A percentile compares a stretch with the other conserved stretches of the same genome.
These are phyloP conservation scores for Spencermartinsiella ligniputridi DNA, from an alignment of 1,139 yeast genomes.

Conservation along the genomic window DNA sequence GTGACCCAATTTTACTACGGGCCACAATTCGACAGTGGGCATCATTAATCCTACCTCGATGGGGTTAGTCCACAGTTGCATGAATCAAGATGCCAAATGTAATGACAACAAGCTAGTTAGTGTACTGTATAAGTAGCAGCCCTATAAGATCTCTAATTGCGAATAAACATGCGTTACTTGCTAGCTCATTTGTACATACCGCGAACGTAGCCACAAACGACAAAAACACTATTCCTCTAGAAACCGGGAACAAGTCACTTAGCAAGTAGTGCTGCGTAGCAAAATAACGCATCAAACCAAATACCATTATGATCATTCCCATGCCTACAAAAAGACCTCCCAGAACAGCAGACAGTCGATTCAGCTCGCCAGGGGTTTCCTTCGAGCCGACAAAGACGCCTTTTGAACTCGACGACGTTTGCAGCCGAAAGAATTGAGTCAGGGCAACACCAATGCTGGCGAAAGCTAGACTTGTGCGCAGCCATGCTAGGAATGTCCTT, in stretches of 20 bases:
- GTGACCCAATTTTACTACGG: background rate
- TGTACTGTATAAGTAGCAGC: too few species aligned
- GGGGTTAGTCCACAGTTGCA: too few species aligned
- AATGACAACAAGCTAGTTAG: constrained; percentile 12
- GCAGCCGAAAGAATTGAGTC: constrained; percentile 47
- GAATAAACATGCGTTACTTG: too few species aligned
- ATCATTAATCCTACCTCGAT: too few species aligned
- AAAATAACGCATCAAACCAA: constrained; percentile 45
- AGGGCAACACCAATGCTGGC: constrained; percentile 56
- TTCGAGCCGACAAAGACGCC: background rate
- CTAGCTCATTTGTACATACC: constrained; percentile 27
- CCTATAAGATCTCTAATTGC: too few species aligned
- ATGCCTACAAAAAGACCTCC: constrained; percentile 40
- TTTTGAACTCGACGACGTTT: constrained; percentile 14
- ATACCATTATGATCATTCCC: constrained; percentile 39
- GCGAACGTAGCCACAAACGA: constrained; percentile 37
- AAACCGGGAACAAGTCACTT: constrained; percentile 48
- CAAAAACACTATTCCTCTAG: constrained; percentile 35
- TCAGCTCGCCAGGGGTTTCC: constrained; percentile 10
- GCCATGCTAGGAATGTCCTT: constrained; percentile 73
- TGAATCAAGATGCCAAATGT: constrained; percentile 16
- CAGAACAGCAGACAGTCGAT: constrained; percentile 21
- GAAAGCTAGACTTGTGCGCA: constrained; percentile 56
- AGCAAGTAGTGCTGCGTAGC: constrained; percentile 43
- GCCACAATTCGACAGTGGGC: too few species aligned